Evolutionary conservation across 2,329 filamentous ascomycete species (phyloP), one percentile per base, ranked within the genome.

Genomic region (Fusarium veterinarium): DNA sequence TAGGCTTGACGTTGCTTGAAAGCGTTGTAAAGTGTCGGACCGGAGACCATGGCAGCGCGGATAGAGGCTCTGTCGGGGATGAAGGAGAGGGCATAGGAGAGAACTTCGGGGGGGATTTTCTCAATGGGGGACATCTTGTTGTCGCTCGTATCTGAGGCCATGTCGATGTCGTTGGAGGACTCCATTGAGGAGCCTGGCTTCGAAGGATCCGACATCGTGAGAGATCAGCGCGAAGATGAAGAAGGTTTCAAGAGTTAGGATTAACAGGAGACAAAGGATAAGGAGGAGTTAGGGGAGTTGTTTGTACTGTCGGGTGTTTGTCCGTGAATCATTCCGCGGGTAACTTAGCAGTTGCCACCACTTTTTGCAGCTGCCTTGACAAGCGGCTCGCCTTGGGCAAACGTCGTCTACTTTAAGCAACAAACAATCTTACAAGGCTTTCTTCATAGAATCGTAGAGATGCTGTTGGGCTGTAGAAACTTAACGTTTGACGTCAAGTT

Each of bases 51-150:
- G 2, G 25, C 41, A 8, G 40, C 35, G 8, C 40, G 28, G 14
- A 72, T 20, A 3, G 59, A 31, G 3, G 23, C n/a, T 23, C 23
- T 70, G 28, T 73, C n/a, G 1, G 64, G 28, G 1, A 66, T 28
- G 20, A 66, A 70, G 1, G 55, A 61, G 6, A 72, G 56, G 13
- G 44, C 25, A 19, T 72, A 37, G 25, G 69, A 48, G 37, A 72
- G 20, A 6, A 52, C 5, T 0, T 72, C 69, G 13, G 56, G 13
- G 1, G 69, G 69, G 2, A 62, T 19, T 11, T 46, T 8, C 20
- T 35, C 53, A 10, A 57, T 19, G 23, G 16, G 23, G 20, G 42
- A 8, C 5, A 10, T n/a, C 16, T 38, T 14, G 5, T 10, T 25
- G 28, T 23, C 12, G 5, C 31, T 28, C 11, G n/a, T 9, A 13